Evolutionary conservation across 352 stramenopile species (phyloP), one percentile per base, ranked within the genome.

Genomic region (Phytophthora colocasiae): DNA sequence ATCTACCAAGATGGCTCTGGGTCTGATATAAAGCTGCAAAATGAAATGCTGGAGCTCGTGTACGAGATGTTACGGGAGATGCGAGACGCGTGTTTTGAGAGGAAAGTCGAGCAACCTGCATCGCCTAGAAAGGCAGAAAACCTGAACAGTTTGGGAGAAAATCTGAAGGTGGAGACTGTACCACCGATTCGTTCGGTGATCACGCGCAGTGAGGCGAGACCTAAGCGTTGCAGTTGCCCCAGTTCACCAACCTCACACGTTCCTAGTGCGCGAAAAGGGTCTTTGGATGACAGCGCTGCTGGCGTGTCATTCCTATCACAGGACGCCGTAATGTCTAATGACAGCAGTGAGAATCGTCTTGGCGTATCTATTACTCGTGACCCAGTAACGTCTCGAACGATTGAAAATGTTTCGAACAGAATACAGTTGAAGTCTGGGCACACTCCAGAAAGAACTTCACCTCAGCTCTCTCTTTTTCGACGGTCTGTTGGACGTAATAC

Each of bases 61-160:
- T 68, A 69, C 19, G 65, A 73, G 55, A 65, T 73, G 52, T 19
- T 73, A 40, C 59, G 65, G n/a, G 65, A 73, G 24, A 57, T 73
- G 26, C 52, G 59, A 2, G 50, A 62, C 14, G 27, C 17, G 11
- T 73, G 45, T 39, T 53, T 64, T 24, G 12, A n/a, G 3, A 58
- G 50, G 15, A 26, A 19, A 51, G 7, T 27, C 4, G 10, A 32
- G 22, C 29, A 60, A 22, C 7, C 46, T 51, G 29, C 34, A 36
- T 44, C 41, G 34, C 6, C 27, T 12, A 4, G 27, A 31, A 6
- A n/a, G 11, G 11, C 11, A 34, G 36, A 55, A 4, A 6, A 14
- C 4, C 2, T 9, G 1, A 24, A 50, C 6, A 11, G 17, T 39
- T 32, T 19, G 4, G 11, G 14, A 9, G n/a, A 62, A 12, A 26